Percentiles rank a stretch among this genome's conserved stretches.
Evolutionary conservation across 140 eudicot species (phyloP).

Genomic region (Cichorium intybus): DNA sequence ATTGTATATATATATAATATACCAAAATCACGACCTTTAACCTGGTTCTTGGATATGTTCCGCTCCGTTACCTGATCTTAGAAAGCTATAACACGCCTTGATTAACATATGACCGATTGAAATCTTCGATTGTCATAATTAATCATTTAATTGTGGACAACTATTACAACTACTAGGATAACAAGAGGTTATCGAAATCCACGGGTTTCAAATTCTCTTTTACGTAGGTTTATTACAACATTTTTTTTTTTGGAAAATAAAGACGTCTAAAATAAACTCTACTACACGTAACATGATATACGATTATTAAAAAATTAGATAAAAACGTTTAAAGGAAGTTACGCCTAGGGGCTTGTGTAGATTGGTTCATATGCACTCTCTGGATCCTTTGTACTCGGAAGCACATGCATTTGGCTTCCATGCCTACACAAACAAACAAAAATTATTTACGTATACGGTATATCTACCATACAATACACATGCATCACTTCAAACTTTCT

Average conservation of each 20-base stretch:
- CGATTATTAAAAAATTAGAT: neutral
- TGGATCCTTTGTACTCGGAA: conserved; percentile 29
- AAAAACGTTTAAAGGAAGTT: conserved; percentile 5
- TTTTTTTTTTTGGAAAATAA: no score
- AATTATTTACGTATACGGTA: conserved; percentile 15
- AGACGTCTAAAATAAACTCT: neutral
- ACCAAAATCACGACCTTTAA: no score
- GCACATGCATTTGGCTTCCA: conserved; percentile 27
- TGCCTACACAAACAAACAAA: conserved; percentile 34
- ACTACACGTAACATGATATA: neutral
- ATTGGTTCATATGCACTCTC: conserved; percentile 11
- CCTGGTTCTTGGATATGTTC: no score
- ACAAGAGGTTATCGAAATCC: neutral
- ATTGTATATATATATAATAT: no score
- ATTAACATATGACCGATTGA: no score
- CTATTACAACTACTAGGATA: no score
- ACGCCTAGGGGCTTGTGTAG: conserved; percentile 12
- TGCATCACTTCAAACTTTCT: conserved; percentile 23
- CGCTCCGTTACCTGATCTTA: no score
- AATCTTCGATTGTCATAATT: no score
- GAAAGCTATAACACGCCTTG: no score
- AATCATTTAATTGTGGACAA: no score
- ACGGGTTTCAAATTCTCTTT: neutral
- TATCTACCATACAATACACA: neutral
- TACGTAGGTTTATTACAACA: no score